Conservation (phyloP, 129 eudicot species). For the Sambucus nigra region DNA sequence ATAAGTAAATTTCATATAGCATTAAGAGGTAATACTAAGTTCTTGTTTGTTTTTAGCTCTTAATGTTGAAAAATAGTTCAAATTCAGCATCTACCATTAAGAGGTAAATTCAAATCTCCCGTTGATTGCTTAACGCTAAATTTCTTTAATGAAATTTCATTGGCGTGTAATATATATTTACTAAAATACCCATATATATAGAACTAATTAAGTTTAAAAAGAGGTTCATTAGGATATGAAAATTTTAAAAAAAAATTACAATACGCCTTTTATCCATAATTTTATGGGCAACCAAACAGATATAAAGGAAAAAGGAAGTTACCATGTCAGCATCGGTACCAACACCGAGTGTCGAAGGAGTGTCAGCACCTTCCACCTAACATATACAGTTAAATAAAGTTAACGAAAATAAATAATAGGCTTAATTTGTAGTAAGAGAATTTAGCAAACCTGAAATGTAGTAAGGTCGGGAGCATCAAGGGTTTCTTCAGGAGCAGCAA, state of each 20-base stretch:
- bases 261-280: no score
- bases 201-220: background rate
- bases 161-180: background rate
- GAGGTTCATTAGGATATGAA: background rate
- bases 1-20: no score
- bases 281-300: background rate
- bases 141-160: no score
- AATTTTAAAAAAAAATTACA: background rate
- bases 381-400: conserved; percentile 16
- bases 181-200: background rate
- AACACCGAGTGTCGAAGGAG: conserved; percentile 25
- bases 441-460: conserved; percentile 14
- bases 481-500: conserved; percentile 48
- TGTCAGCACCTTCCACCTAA: conserved; percentile 17
- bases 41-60: no score
- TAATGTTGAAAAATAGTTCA: no score
- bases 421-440: no score
- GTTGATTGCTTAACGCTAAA: no score
- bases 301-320: background rate
- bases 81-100: no score
- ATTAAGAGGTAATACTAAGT: no score
- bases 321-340: conserved; percentile 41
- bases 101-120: no score
- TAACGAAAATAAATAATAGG: conserved; percentile 14
- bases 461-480: conserved; percentile 14